phyloP scores from a whole-genome alignment of 352 stramenopile species.

The Pythium pectinolyticum region DNA sequence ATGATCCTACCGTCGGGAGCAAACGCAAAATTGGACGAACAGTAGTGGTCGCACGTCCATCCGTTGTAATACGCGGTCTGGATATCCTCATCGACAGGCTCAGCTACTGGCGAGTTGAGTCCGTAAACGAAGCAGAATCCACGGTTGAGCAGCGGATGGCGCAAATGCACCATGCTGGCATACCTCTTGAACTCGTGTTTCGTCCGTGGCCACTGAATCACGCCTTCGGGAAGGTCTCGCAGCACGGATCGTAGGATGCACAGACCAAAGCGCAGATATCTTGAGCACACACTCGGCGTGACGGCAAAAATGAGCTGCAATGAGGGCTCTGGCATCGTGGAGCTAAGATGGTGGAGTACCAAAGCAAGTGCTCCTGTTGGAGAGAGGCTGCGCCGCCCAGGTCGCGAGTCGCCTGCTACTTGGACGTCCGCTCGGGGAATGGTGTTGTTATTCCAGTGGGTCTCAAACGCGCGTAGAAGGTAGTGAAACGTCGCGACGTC shows the following conservation, averaged over 20 bases:
- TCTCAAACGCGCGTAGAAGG: constrained; percentile 8
- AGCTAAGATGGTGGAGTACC: constrained; percentile 26
- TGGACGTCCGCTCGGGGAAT: not conserved
- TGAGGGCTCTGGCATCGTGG: constrained; percentile 16
- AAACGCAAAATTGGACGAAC: constrained; percentile 25
- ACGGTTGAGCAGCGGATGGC: constrained; percentile 3
- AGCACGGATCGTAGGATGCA: constrained; percentile 14
- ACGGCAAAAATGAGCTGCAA: constrained; percentile 24
- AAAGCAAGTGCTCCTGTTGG: constrained; percentile 8
- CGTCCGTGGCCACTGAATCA: constrained; percentile 11
- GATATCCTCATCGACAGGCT: constrained; percentile 6
- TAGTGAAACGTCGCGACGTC: constrained; percentile 19
- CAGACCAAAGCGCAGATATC: constrained; percentile 21
- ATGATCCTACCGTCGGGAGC: constrained; percentile 17
- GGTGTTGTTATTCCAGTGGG: not conserved
- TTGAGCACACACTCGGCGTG: constrained; percentile 21
- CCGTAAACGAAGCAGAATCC: constrained; percentile 24
- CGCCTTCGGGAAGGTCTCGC: not conserved
- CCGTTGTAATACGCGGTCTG: constrained; percentile 29
- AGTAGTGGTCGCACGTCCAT: constrained; percentile 28
- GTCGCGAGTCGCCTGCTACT: not conserved
- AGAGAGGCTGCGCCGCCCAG: constrained; percentile 8
- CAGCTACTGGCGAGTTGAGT: constrained; percentile 22
- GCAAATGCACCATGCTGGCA: constrained; percentile 12
- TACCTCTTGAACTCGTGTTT: constrained; percentile 7